Evolutionary conservation across 257 asterid species (phyloP), one percentile per base, ranked within the genome.

Genomic region (Nicotiana paniculata): DNA sequence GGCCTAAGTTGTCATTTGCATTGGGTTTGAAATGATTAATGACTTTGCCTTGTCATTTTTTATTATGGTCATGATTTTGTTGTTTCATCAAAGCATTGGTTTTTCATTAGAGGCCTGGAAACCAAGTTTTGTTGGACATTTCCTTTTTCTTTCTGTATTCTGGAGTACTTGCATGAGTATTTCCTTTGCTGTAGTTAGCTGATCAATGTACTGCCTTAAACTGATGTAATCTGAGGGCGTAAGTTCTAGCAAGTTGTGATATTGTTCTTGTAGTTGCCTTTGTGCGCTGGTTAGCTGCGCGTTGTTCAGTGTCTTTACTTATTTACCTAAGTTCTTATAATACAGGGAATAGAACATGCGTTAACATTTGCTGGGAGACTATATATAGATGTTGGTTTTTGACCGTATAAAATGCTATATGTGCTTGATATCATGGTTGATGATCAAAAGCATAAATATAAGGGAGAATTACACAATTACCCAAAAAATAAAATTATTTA

Each of bases 1-100:
- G 99, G 59, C 99, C 99, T 0, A 96, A 95, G 89, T 35, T 95
- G 82, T 93, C 99, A 0, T 96, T 96, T 83, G 98, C 95, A 67
- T 75, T 96, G 6, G 87, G 96, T 63, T 81, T 94, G 84, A 96
- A 96, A 89, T 94, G 88, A 91, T 54, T 15, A 39, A 51, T 18
- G 80, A 9, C 12, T 53, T 58, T 13, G 59, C 37, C 70, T 39
- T 12, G 82, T 9, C 28, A 32, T 13, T 18, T 21, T 46, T 39
- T 35, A 37, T n/a, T 72, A 70, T 74, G 70, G 26, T 85, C 9
- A 54, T 81, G 79, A 58, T 78, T 80, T 84, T 80, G 85, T 63
- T 81, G 77, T 43, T 54, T 65, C 65, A 83, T 62, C 64, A 30
- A 79, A 79, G 9, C 58, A 79, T 62, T 62, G 75, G 57, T 79